These are phyloP conservation scores for Aphanomyces astaci DNA, from an alignment of 352 stramenopile genomes.

Conservation along the genomic window DNA sequence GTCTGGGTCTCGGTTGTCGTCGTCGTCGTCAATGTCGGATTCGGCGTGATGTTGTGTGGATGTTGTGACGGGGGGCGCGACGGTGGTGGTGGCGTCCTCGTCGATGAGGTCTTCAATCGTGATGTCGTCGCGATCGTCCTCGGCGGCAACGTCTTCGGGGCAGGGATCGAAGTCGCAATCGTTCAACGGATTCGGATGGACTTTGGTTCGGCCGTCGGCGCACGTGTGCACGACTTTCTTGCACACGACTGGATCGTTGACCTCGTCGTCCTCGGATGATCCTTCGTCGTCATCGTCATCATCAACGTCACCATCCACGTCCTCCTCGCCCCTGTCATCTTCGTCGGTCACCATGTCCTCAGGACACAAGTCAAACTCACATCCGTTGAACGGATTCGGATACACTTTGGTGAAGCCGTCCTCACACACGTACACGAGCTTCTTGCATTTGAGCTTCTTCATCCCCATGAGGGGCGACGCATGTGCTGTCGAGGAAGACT, in stretches of 20 bases:
- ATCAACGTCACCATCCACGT: background rate
- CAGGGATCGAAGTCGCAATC: slow-evolving; percentile 14
- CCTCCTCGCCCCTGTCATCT: background rate
- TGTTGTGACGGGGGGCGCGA: background rate
- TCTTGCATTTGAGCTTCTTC: slow-evolving; percentile 15
- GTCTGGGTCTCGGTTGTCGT: background rate
- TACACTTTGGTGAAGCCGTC: slow-evolving; percentile 8
- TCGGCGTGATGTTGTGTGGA: background rate
- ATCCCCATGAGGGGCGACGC: background rate
- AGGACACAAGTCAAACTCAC: slow-evolving; percentile 16
- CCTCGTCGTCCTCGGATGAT: background rate
- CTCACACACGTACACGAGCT: slow-evolving; percentile 1
- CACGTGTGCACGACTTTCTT: slow-evolving; percentile 3
- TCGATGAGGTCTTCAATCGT: slow-evolving; percentile 13
- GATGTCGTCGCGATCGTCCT: background rate
- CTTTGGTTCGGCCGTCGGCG: slow-evolving; percentile 11
- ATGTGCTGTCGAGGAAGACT: background rate
- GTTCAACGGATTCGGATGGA: slow-evolving; percentile 12
- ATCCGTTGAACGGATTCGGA: slow-evolving; percentile 12
- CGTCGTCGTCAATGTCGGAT: background rate
- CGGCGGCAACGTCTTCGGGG: slow-evolving; percentile 11
- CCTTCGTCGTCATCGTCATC: slow-evolving; percentile 9
- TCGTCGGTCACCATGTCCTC: background rate
- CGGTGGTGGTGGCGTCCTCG: background rate
- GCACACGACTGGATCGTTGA: background rate